Evolutionary conservation across 2,329 filamentous ascomycete species (phyloP).

Genomic region (Aulographum hederae): DNA sequence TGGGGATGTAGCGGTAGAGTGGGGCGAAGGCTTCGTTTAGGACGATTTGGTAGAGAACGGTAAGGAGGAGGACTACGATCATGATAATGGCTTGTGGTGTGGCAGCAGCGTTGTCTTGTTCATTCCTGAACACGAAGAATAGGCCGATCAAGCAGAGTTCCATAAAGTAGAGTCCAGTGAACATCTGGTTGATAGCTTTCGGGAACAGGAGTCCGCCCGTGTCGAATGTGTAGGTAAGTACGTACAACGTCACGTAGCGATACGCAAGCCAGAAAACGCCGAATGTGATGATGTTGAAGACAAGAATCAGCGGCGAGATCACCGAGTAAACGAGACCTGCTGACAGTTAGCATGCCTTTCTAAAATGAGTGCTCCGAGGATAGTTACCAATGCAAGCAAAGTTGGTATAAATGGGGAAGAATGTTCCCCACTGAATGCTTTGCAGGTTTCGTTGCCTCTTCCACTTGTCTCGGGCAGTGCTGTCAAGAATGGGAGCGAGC

Average conservation of each 20-base stretch:
- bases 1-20: slow-evolving; percentile 73
- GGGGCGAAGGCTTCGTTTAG: slow-evolving; percentile 73
- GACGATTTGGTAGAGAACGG: slow-evolving; percentile 58
- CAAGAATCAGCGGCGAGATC: slow-evolving; percentile 72
- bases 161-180: slow-evolving; percentile 89
- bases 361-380: slow-evolving; percentile 1
- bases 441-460: slow-evolving; percentile 60
- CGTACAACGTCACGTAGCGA: slow-evolving; percentile 92
- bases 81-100: slow-evolving; percentile 67
- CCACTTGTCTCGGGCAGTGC: slow-evolving; percentile 70
- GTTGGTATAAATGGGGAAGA: slow-evolving; percentile 94
- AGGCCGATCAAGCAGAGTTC: slow-evolving; percentile 77
- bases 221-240: slow-evolving; percentile 74
- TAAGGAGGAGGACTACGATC: slow-evolving; percentile 56
- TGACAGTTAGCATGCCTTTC: background rate
- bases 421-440: slow-evolving; percentile 72
- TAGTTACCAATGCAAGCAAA: slow-evolving; percentile 67
- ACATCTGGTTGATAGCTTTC: slow-evolving; percentile 83
- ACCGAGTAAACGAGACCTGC: slow-evolving; percentile 63
- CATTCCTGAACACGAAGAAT: slow-evolving; percentile 56
- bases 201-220: slow-evolving; percentile 89
- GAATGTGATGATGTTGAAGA: slow-evolving; percentile 91
- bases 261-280: slow-evolving; percentile 83
- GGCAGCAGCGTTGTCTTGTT: slow-evolving; percentile 40
- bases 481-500: slow-evolving; percentile 64